Evolutionary conservation across 495 filamentous ascomycete species (phyloP).

Genomic region (Talaromyces thailandensis): DNA sequence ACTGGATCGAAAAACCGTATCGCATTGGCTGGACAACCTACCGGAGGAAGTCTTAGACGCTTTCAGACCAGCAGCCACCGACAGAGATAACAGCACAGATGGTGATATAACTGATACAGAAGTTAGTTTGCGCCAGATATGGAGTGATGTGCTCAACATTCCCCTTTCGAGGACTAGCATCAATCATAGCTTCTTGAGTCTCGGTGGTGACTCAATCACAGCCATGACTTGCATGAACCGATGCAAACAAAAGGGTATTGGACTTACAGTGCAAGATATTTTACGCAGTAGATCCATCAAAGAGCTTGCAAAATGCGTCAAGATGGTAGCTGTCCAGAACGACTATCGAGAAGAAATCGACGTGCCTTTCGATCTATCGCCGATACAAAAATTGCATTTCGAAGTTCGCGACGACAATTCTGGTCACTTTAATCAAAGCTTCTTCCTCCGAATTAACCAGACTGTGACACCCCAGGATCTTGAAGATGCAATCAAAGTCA

Average conservation of each 20-base stretch:
- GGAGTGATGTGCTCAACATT: slow-evolving; percentile 46
- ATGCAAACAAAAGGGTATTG: slow-evolving; percentile 41
- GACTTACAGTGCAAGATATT: slow-evolving; percentile 45
- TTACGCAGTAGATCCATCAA: slow-evolving; percentile 37
- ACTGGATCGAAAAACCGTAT: slow-evolving; percentile 36
- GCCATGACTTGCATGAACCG: slow-evolving; percentile 56
- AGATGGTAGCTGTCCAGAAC: slow-evolving; percentile 18
- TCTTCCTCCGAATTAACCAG: slow-evolving; percentile 49
- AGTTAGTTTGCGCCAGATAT: slow-evolving; percentile 31
- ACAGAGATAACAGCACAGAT: neutral
- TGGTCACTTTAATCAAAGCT: slow-evolving; percentile 68
- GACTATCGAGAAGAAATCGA: slow-evolving; percentile 31
- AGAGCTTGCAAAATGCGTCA: slow-evolving; percentile 28
- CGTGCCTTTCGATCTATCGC: slow-evolving; percentile 54
- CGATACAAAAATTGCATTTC: slow-evolving; percentile 66
- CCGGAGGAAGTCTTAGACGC: slow-evolving; percentile 16
- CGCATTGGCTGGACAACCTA: slow-evolving; percentile 25
- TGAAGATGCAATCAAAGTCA: slow-evolving; percentile 42
- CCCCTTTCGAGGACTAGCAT: slow-evolving; percentile 34
- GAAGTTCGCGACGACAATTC: slow-evolving; percentile 41
- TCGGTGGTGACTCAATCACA: slow-evolving; percentile 62
- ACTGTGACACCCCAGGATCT: slow-evolving; percentile 38
- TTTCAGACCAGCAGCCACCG: slow-evolving; percentile 3
- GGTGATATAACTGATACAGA: slow-evolving; percentile 12
- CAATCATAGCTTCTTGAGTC: slow-evolving; percentile 50